These are phyloP conservation scores for Pulveroboletus frians DNA, from an alignment of 768 basidiomycete species.

Conservation along the genomic window DNA sequence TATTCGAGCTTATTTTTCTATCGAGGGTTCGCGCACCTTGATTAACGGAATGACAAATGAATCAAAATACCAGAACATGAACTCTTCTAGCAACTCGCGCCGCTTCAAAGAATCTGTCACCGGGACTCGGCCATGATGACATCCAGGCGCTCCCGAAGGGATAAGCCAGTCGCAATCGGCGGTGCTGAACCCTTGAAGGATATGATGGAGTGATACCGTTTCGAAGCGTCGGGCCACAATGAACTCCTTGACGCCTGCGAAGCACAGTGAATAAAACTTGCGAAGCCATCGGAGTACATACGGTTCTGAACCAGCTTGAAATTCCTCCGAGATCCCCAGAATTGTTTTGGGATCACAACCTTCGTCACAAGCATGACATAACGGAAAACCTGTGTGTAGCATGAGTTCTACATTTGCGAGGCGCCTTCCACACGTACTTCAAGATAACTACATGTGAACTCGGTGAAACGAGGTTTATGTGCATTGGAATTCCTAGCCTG, in stretches of 20 bases:
- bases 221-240: slow-evolving; percentile 79
- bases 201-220: slow-evolving; percentile 64
- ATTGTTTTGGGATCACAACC: slow-evolving; percentile 61
- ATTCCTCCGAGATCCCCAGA: slow-evolving; percentile 78
- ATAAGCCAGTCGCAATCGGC: slow-evolving; percentile 78
- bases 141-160: slow-evolving; percentile 35
- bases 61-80: slow-evolving; percentile 93
- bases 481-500: slow-evolving; percentile 42
- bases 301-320: slow-evolving; percentile 51
- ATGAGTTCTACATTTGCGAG: not conserved
- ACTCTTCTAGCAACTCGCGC: slow-evolving; percentile 78
- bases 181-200: slow-evolving; percentile 72
- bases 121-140: slow-evolving; percentile 45
- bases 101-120: slow-evolving; percentile 71
- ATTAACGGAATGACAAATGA: slow-evolving; percentile 76
- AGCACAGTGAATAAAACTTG: not conserved
- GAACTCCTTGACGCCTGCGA: slow-evolving; percentile 66
- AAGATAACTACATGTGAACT: slow-evolving; percentile 61
- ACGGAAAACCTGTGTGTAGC: slow-evolving; percentile 53
- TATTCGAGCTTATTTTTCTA: not conserved
- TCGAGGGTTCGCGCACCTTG: slow-evolving; percentile 45
- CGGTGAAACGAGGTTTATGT: slow-evolving; percentile 70
- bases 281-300: slow-evolving; percentile 30
- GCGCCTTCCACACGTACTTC: slow-evolving; percentile 44
- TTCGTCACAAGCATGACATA: slow-evolving; percentile 62